Evolutionary conservation across 2,329 filamentous ascomycete species (phyloP).

Genomic region (Fusarium marasasianum): DNA sequence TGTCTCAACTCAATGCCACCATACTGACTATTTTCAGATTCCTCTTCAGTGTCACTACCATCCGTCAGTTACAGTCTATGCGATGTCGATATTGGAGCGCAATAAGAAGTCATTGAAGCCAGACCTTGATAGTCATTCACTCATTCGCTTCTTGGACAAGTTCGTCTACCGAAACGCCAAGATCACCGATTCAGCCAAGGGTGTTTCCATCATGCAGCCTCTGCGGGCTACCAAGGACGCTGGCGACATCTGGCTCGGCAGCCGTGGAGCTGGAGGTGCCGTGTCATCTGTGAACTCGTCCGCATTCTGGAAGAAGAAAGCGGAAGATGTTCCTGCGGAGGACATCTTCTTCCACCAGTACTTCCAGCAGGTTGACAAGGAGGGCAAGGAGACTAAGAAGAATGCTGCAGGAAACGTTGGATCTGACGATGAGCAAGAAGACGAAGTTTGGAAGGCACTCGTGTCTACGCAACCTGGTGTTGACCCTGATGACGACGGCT

Average conservation of each 20-base stretch:
- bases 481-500: slow-evolving; percentile 56
- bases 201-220: slow-evolving; percentile 96
- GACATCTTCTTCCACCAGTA: slow-evolving; percentile 99
- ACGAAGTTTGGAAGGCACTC: slow-evolving; percentile 92
- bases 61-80: slow-evolving; percentile 89
- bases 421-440: slow-evolving; percentile 70
- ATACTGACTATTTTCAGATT: slow-evolving; percentile 44
- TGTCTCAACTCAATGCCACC: not conserved
- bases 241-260: slow-evolving; percentile 66
- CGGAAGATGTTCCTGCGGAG: slow-evolving; percentile 86
- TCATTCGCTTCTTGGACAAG: slow-evolving; percentile 96
- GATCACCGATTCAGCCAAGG: slow-evolving; percentile 71
- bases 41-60: slow-evolving; percentile 77
- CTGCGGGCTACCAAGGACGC: slow-evolving; percentile 65
- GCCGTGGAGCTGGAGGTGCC: slow-evolving; percentile 54
- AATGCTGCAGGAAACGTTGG: slow-evolving; percentile 57
- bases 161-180: slow-evolving; percentile 98
- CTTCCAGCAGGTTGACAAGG: slow-evolving; percentile 80
- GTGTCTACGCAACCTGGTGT: slow-evolving; percentile 80
- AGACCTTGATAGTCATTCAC: slow-evolving; percentile 86
- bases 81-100: slow-evolving; percentile 73
- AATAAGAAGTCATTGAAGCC: slow-evolving; percentile 84
- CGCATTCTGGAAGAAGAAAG: slow-evolving; percentile 89
- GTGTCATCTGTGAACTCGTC: slow-evolving; percentile 77
- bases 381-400: slow-evolving; percentile 63